Percentiles rank a stretch among this genome's conserved stretches.
phyloP scores from a whole-genome alignment of 257 asterid species.

The Solanum piurae region DNA sequence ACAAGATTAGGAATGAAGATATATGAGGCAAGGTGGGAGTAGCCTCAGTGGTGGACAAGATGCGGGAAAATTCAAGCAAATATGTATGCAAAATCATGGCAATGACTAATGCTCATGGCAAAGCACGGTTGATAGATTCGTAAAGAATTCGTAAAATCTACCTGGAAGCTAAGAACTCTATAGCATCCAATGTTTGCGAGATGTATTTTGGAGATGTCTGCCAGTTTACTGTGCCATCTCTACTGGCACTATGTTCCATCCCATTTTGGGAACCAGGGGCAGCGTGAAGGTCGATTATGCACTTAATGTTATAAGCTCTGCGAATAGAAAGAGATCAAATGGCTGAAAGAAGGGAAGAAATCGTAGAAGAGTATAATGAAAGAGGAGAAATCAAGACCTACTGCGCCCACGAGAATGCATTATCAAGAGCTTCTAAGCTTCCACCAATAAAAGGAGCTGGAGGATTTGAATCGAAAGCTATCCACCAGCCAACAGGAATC shows the following conservation, averaged over 20 bases:
- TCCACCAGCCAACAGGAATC: slow-evolving; percentile 96
- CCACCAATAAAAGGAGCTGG: slow-evolving; percentile 74
- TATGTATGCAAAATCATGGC: background rate
- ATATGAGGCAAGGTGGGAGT: background rate
- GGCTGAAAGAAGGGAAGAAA: background rate
- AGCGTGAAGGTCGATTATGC: slow-evolving; percentile 85
- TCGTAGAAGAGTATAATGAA: background rate
- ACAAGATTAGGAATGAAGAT: background rate
- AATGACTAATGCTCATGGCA: background rate
- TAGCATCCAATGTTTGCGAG: slow-evolving; percentile 40
- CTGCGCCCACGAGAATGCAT: slow-evolving; percentile 89
- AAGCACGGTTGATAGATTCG: background rate
- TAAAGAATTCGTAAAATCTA: background rate
- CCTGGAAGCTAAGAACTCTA: slow-evolving; percentile 76
- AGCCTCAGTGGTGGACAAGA: background rate
- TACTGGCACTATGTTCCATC: slow-evolving; percentile 80
- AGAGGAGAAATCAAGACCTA: slow-evolving; percentile 15
- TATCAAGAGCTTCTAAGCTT: slow-evolving; percentile 64
- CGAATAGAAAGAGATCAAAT: background rate
- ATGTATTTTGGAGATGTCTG: slow-evolving; percentile 38
- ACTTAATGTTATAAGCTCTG: slow-evolving; percentile 58
- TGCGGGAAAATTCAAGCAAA: background rate
- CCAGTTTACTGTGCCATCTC: slow-evolving; percentile 80
- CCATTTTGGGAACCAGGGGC: slow-evolving; percentile 90
- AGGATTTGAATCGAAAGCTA: slow-evolving; percentile 62